These are phyloP conservation scores for Paraphoma chrysanthemicola DNA, from an alignment of 2,329 filamentous ascomycete species.

Conservation along the genomic window DNA sequence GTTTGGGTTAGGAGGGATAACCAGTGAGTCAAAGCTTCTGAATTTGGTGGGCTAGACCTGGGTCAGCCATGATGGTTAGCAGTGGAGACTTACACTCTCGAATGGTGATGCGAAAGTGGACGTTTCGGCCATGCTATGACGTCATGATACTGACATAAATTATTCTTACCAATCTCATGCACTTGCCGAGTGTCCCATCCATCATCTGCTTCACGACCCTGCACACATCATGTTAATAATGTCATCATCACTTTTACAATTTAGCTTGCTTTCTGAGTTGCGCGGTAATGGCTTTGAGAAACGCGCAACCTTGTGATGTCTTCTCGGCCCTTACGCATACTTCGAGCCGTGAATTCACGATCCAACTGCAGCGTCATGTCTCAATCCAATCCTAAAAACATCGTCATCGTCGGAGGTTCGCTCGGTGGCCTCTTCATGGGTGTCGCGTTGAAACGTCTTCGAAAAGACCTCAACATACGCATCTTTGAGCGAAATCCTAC, in stretches of 20 bases:
- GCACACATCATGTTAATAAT: constrained; percentile 2
- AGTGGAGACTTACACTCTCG: neutral
- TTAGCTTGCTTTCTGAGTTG: neutral
- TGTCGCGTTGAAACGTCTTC: constrained; percentile 29
- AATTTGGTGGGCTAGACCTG: too few species aligned
- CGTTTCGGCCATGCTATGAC: too few species aligned
- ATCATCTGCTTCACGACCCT: neutral
- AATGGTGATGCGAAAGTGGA: too few species aligned
- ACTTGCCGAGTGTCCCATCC: neutral
- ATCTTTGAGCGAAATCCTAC: constrained; percentile 36
- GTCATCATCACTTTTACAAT: constrained; percentile 5
- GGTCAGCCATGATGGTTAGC: too few species aligned
- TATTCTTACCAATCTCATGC: too few species aligned
- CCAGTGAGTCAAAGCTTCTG: too few species aligned
- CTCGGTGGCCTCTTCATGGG: constrained; percentile 30
- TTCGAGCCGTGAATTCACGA: neutral
- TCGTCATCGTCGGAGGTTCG: constrained; percentile 31
- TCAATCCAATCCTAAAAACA: constrained; percentile 22
- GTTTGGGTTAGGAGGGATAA: too few species aligned
- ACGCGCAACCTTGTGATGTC: neutral
- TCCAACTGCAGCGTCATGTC: constrained; percentile 11
- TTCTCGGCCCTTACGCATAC: neutral
- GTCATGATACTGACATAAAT: too few species aligned
- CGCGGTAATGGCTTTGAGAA: neutral
- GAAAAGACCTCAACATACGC: constrained; percentile 26